Evolutionary conservation across 768 basidiomycete genomes (phyloP), one percentile per base, ranked within the genome.

Genomic region (Neoboletus brunneissimus): DNA sequence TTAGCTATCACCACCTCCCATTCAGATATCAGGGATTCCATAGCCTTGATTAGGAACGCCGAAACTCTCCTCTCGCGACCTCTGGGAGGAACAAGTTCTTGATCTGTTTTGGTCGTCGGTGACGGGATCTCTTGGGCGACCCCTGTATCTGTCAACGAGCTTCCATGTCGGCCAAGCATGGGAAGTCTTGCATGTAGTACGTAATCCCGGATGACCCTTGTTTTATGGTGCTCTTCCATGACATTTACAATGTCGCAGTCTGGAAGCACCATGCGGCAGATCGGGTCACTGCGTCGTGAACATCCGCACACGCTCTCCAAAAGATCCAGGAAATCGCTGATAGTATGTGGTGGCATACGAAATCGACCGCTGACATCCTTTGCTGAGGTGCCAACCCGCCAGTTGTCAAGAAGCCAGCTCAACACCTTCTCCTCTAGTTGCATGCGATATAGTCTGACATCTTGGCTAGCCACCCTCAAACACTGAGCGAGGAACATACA

Each of bases 381-480:
- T 61, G 64, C 72, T 13, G 79, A 72, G 11, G 75, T 67, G n/a
- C 75, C 66, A 12, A 80, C 68, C 35, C 71, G 73, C 89, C 93
- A 96, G 45, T 78, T 80, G 56, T 88, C 88, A 15, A 82, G 71
- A 34, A 97, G 72, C 94, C 96, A 97, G 51, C 76, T 80, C 16
- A 94, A 67, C 4, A 91, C 86, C 67, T 92, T 91, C 67, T 93
- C 91, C 68, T 92, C 88, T n/a, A 96, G 74, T 29, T 86, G 86
- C 80, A 94, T 82, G 16, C 88, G 83, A 72, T 91, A 91, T 16
- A 98, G 73, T 20, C 88, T 81, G 55, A 89, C 87, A 66, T 98
- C 94, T 65, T 88, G 86, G 55, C 82, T 85, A 0, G 92, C 86
- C 23, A 92, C 76, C 18, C 76, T 79, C 46, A 98, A 75, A 53